Evolutionary conservation across 1,284 basidiomycete species (phyloP), one percentile per base, ranked within the genome.

Genomic region (Vanrija sp.): DNA sequence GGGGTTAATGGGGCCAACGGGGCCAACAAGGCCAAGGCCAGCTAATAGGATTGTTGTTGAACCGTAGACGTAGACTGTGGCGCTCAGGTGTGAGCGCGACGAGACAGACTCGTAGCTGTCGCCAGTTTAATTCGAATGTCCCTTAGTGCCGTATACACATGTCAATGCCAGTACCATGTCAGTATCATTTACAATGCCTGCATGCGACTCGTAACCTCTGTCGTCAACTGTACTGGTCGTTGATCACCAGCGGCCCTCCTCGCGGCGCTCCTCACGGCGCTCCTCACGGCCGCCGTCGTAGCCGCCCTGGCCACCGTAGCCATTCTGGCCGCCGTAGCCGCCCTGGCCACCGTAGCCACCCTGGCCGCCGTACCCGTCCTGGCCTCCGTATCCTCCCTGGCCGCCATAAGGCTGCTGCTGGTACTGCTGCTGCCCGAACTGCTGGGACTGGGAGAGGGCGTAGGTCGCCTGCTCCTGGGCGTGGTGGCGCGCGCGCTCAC

Each of bases 401-500:
- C 23, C 51, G 15, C 46, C 50, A 23, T 57, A 61, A n/a, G 46
- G 39, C 39, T 52, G 44, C 10, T 29, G 44, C 52, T 62, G 53
- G 49, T 63, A 60, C 15, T 50, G 18, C 47, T 53, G 58, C 43
- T 38, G 43, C 18, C 54, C 59, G 39, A 40, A 65, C 51, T 61
- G 44, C 29, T 55, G 43, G 6, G 49, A 53, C 47, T 62, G 56
- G 23, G 56, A 52, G 28, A 65, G 56, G n/a, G 64, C 64, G 12
- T 55, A 45, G 46, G 58, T 54, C n/a, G 60, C 62, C 40, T 51
- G 43, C 55, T 65, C 56, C 34, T 49, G 43, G 4, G 64, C 64
- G n/a, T 65, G 53, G 52, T 60, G 62, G 49, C 62, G 64, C 25
- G 64, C 64, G 12, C 54, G 49, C 47, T 49, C 38, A 52, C 52